Evolutionary conservation across 2,329 filamentous ascomycete species (phyloP).

Genomic region (Passalora sequoiae): DNA sequence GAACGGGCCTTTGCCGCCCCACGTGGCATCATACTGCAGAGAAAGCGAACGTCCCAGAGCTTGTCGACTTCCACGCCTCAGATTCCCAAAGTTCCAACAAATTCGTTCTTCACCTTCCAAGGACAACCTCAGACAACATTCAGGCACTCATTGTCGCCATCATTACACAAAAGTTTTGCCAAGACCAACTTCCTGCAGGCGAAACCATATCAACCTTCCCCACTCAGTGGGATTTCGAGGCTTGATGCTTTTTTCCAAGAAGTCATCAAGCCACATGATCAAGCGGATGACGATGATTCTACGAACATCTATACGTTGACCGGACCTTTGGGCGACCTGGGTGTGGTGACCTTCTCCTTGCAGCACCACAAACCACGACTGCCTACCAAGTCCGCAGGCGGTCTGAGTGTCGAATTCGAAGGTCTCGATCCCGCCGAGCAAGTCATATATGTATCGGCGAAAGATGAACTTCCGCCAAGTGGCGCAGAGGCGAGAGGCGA

Average conservation of each 20-base stretch:
- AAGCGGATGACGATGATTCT: slow-evolving; percentile 47
- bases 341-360: slow-evolving; percentile 53
- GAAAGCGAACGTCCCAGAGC: slow-evolving; percentile 58
- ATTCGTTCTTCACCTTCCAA: slow-evolving; percentile 75
- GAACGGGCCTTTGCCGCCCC: slow-evolving; percentile 79
- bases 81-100: slow-evolving; percentile 60
- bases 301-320: slow-evolving; percentile 77
- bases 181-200: slow-evolving; percentile 12
- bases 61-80: slow-evolving; percentile 34
- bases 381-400: slow-evolving; percentile 16
- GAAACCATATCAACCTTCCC: slow-evolving; percentile 24
- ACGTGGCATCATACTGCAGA: slow-evolving; percentile 77
- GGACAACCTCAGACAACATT: slow-evolving; percentile 36
- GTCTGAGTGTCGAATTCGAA: slow-evolving; percentile 45
- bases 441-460: slow-evolving; percentile 72
- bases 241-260: slow-evolving; percentile 29
- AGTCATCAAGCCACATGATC: slow-evolving; percentile 17
- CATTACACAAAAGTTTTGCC: slow-evolving; percentile 25
- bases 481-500: slow-evolving; percentile 38
- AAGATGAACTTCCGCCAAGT: slow-evolving; percentile 50
- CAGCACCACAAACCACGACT: slow-evolving; percentile 27
- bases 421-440: slow-evolving; percentile 74
- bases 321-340: slow-evolving; percentile 80
- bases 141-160: slow-evolving; percentile 29
- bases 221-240: slow-evolving; percentile 20